Percentiles rank a stretch among this genome's conserved stretches.
Evolutionary conservation across 495 filamentous ascomycete genomes (phyloP).

Genomic region (Tuber brumale): DNA sequence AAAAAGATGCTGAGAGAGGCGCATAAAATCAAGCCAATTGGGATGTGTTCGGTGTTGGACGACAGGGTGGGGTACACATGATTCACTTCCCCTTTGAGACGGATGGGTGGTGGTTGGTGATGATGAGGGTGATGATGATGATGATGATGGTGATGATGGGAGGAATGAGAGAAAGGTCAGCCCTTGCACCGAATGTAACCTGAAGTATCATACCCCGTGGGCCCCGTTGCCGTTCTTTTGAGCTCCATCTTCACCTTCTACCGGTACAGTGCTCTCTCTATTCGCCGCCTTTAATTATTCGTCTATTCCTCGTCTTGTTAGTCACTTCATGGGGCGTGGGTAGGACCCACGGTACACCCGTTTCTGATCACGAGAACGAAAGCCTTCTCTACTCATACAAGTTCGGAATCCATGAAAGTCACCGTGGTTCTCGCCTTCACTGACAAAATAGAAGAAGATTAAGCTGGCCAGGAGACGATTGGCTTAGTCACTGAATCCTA

Average conservation of each 20-base stretch:
- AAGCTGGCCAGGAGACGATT: constrained; percentile 10
- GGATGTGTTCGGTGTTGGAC: not conserved
- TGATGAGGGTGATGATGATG: not conserved
- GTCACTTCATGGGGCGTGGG: not conserved
- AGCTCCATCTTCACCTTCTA: constrained; percentile 17
- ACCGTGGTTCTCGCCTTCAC: constrained; percentile 12
- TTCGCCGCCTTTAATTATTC: constrained; percentile 22
- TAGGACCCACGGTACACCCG: not conserved
- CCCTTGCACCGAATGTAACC: constrained; percentile 10
- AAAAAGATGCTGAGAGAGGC: not conserved
- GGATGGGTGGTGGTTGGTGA: not conserved
- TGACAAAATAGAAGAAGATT: not conserved
- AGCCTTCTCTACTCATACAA: constrained; percentile 6
- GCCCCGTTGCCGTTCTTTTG: constrained; percentile 1
- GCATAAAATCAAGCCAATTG: not conserved
- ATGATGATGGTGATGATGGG: not conserved
- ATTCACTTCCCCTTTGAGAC: constrained; percentile 30
- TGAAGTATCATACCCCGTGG: constrained; percentile 5
- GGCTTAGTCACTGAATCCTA: constrained; percentile 14
- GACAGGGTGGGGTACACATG: constrained; percentile 29
- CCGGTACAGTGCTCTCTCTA: not conserved
- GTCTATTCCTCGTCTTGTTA: constrained; percentile 7
- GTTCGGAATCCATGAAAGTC: constrained; percentile 9
- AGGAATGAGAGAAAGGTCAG: constrained; percentile 5
- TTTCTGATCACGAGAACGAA: constrained; percentile 22